These are phyloP conservation scores for Chrysanthemum makinoi DNA, from an alignment of 129 eudicot genomes.

Conservation along the genomic window DNA sequence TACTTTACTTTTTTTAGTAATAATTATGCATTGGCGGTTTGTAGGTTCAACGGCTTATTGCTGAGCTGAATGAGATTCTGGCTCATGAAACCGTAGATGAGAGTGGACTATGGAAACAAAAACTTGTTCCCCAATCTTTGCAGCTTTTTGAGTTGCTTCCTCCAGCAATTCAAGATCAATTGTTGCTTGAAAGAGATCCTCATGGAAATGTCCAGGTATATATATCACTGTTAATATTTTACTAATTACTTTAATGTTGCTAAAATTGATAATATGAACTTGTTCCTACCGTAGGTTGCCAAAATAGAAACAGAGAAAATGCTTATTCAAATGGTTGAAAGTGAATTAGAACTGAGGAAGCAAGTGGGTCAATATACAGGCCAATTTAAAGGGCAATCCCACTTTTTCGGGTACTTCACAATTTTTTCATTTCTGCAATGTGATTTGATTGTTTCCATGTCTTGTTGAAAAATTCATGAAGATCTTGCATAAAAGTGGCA, in stretches of 20 bases:
- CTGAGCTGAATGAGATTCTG: conserved; percentile 90
- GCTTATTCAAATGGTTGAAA: conserved; percentile 99
- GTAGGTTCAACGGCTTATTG: conserved; percentile 93
- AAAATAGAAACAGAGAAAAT: conserved; percentile 98
- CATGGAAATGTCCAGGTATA: conserved; percentile 97
- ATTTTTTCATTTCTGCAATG: not conserved
- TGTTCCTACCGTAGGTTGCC: conserved; percentile 64
- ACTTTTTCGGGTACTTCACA: conserved; percentile 83
- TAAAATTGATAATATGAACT: not conserved
- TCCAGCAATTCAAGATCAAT: conserved; percentile 92
- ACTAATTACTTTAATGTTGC: not conserved
- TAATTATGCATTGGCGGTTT: conserved; percentile 10
- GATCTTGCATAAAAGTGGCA: not conserved
- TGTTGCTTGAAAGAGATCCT: conserved; percentile 99
- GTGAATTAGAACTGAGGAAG: conserved; percentile 84
- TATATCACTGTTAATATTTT: not conserved
- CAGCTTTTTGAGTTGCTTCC: conserved; percentile 89
- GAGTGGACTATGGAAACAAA: conserved; percentile 85
- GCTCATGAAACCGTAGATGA: conserved; percentile 89
- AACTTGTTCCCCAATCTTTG: conserved; percentile 63
- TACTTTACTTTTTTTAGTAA: too few species aligned
- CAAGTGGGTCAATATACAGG: conserved; percentile 51
- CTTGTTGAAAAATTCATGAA: not conserved
- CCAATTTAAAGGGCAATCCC: conserved; percentile 87
- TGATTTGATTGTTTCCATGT: not conserved